phyloP scores from a whole-genome alignment of 2,329 filamentous ascomycete species.

The Rhytidhysteron rufulum region DNA sequence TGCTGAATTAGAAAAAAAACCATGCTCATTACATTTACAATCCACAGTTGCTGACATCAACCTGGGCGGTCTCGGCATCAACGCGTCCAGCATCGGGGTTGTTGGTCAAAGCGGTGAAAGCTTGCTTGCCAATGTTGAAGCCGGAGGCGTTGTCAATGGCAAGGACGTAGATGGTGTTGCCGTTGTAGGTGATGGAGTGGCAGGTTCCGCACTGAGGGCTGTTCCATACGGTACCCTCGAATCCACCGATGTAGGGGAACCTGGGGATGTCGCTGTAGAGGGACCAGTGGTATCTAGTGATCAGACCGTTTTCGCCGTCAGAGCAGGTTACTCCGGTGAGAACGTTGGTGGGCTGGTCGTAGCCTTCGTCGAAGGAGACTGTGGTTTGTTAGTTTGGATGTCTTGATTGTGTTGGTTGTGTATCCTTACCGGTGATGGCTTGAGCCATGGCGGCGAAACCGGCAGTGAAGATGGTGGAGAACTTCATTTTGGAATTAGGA shows the following conservation, averaged over 20 bases:
- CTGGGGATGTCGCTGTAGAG: slow-evolving; percentile 44
- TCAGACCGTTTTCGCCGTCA: slow-evolving; percentile 64
- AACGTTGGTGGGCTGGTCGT: slow-evolving; percentile 58
- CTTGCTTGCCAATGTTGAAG: slow-evolving; percentile 48
- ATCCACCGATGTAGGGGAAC: slow-evolving; percentile 50
- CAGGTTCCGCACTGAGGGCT: slow-evolving; percentile 48
- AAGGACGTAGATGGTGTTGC: slow-evolving; percentile 45
- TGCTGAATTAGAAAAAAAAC: not conserved
- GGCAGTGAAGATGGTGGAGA: slow-evolving; percentile 21
- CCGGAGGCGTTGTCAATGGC: slow-evolving; percentile 47
- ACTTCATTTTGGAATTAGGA: slow-evolving; percentile 28
- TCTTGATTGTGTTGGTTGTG: too few relatives aligned
- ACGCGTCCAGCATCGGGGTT: slow-evolving; percentile 44
- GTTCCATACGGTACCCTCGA: slow-evolving; percentile 49
- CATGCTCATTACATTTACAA: slow-evolving; percentile 5
- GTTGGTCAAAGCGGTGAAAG: slow-evolving; percentile 50
- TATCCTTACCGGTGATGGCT: slow-evolving; percentile 27
- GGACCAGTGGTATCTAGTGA: slow-evolving; percentile 57
- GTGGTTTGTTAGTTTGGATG: too few relatives aligned
- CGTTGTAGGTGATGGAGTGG: slow-evolving; percentile 48
- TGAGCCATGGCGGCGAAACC: slow-evolving; percentile 25
- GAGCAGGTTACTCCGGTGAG: slow-evolving; percentile 62
- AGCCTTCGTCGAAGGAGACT: slow-evolving; percentile 70
- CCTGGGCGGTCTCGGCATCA: slow-evolving; percentile 37
- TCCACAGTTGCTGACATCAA: slow-evolving; percentile 34